Conservation (phyloP, 176 grass and related monocot species). For the Urochloa ruziziensis region DNA sequence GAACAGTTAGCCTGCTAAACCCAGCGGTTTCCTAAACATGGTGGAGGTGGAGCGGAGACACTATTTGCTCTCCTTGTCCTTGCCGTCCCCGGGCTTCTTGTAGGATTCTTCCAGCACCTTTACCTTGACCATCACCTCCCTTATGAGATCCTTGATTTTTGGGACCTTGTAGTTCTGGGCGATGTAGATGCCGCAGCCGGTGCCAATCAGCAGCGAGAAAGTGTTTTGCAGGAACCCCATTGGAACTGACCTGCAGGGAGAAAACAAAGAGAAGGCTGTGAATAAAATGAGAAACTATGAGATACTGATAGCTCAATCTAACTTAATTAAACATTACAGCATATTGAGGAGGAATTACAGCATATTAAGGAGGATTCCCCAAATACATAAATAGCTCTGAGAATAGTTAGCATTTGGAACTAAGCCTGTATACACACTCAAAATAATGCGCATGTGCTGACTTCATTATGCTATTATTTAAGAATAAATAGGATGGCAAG, state of each 20-base stretch:
- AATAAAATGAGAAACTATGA: neutral
- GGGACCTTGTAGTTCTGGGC: slow-evolving; percentile 82
- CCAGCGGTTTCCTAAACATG: neutral
- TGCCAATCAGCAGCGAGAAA: slow-evolving; percentile 60
- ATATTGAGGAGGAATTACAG: neutral
- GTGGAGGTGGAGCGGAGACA: neutral
- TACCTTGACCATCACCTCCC: slow-evolving; percentile 27
- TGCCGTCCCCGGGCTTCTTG: slow-evolving; percentile 42
- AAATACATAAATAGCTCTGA: neutral
- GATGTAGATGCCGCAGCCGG: slow-evolving; percentile 67
- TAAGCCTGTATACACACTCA: neutral
- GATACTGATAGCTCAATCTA: neutral
- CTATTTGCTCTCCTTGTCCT: slow-evolving; percentile 42
- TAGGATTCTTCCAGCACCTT: slow-evolving; percentile 56
- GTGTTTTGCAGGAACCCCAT: slow-evolving; percentile 69
- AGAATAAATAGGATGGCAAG: neutral
- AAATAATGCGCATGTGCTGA: neutral
- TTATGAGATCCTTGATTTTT: slow-evolving; percentile 51
- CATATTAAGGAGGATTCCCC: neutral
- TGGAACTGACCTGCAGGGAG: slow-evolving; percentile 10
- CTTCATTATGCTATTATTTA: neutral
- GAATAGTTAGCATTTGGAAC: neutral
- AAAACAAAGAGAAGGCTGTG: neutral
- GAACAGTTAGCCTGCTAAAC: slow-evolving; percentile 15
- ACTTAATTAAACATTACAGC: neutral